Percentiles rank a stretch among this genome's conserved stretches.
Conservation (phyloP, 345 rosid species). For the Aquilaria yunnanensis region DNA sequence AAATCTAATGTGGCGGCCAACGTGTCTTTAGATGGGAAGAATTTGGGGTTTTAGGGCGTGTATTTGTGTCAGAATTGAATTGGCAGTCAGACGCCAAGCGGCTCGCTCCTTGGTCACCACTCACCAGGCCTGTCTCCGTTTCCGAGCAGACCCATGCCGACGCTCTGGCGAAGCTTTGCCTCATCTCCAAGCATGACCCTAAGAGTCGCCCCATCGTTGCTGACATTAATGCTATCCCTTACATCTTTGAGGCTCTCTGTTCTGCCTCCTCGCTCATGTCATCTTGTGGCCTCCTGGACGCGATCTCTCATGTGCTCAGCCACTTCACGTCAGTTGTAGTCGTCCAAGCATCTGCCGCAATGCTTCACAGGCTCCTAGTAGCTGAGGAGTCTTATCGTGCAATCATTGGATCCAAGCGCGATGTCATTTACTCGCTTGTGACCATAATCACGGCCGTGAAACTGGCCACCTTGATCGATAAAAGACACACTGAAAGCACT, state of each 20-base stretch:
- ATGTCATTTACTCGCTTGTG: slow-evolving; percentile 64
- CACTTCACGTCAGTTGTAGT: slow-evolving; percentile 60
- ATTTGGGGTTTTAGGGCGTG: slow-evolving; percentile 43
- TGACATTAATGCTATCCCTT: slow-evolving; percentile 79
- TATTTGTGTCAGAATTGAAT: slow-evolving; percentile 33
- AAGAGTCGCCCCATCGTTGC: slow-evolving; percentile 58
- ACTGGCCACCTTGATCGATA: slow-evolving; percentile 62
- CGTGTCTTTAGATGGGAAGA: too few species aligned
- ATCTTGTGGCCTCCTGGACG: slow-evolving; percentile 80
- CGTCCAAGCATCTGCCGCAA: slow-evolving; percentile 82
- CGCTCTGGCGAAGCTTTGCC: slow-evolving; percentile 69
- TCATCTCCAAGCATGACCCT: slow-evolving; percentile 68
- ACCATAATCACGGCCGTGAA: slow-evolving; percentile 40
- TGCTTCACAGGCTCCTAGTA: slow-evolving; percentile 65
- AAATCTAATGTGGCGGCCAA: too few species aligned
- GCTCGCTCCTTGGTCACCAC: slow-evolving; percentile 56
- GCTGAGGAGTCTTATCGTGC: slow-evolving; percentile 82
- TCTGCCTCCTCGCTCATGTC: slow-evolving; percentile 70
- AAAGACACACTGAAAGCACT: slow-evolving; percentile 87
- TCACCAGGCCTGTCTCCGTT: slow-evolving; percentile 69
- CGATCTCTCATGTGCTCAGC: slow-evolving; percentile 73
- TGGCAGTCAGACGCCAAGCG: slow-evolving; percentile 73
- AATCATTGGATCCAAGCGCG: slow-evolving; percentile 80
- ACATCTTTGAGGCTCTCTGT: slow-evolving; percentile 72
- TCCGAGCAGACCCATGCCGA: slow-evolving; percentile 66